Evolutionary conservation across 805 yeast species (phyloP).

Genomic region (Metschnikowia borealis): DNA sequence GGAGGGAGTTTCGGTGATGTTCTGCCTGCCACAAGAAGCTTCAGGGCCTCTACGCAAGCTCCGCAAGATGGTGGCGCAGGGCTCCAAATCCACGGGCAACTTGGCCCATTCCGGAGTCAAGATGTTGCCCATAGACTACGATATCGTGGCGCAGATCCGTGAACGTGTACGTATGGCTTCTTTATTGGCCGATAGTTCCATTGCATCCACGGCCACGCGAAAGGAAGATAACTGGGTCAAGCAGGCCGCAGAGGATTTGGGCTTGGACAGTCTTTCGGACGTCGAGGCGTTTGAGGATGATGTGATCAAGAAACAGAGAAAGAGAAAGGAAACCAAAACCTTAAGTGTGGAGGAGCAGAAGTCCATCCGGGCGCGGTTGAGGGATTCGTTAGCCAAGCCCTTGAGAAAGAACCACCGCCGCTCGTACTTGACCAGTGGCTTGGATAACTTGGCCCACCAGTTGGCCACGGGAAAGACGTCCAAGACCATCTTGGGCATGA

Average conservation of each 20-base stretch:
- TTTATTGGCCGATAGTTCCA: slow-evolving; percentile 68
- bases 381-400: slow-evolving; percentile 47
- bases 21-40: slow-evolving; percentile 92
- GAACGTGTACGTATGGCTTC: slow-evolving; percentile 67
- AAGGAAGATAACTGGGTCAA: slow-evolving; percentile 79
- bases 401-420: slow-evolving; percentile 61
- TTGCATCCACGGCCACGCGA: slow-evolving; percentile 52
- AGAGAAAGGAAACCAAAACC: slow-evolving; percentile 38
- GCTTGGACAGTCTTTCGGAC: slow-evolving; percentile 66
- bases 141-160: slow-evolving; percentile 64
- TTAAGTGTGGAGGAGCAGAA: slow-evolving; percentile 49
- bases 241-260: slow-evolving; percentile 91
- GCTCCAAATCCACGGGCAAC: slow-evolving; percentile 21
- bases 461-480: slow-evolving; percentile 67
- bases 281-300: slow-evolving; percentile 63
- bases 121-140: slow-evolving; percentile 71
- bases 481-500: slow-evolving; percentile 64
- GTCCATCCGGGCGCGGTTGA: slow-evolving; percentile 48
- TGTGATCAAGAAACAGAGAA: slow-evolving; percentile 57
- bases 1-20: slow-evolving; percentile 91
- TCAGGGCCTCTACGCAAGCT: slow-evolving; percentile 81
- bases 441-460: slow-evolving; percentile 72
- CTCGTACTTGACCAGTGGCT: slow-evolving; percentile 76
- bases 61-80: slow-evolving; percentile 49
- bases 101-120: slow-evolving; percentile 51